A percentile compares a stretch with the other conserved stretches of the same genome.
Conservation (phyloP, 768 basidiomycete species). For the Cystoderma amianthinum region DNA sequence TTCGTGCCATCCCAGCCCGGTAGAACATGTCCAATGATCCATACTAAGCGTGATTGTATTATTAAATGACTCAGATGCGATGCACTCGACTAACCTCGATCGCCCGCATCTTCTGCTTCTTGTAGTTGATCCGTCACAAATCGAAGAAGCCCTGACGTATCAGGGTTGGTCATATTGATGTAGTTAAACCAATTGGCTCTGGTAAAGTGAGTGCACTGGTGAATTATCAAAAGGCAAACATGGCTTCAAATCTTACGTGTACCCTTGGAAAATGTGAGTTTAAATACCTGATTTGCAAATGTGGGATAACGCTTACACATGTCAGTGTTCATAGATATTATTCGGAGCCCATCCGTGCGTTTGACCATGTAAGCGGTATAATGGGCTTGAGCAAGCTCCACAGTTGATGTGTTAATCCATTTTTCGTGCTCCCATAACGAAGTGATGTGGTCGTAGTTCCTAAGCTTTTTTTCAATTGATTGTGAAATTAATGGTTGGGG, state of each 20-base stretch:
- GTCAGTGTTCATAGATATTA: conserved; percentile 75
- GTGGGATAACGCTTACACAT: conserved; percentile 54
- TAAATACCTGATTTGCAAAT: no score
- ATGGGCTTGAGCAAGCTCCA: conserved; percentile 53
- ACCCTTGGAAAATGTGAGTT: background rate
- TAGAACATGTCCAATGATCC: conserved; percentile 49
- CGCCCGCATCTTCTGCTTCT: conserved; percentile 69
- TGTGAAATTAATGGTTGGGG: no score
- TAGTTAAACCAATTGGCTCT: conserved; percentile 73
- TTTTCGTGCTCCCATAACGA: conserved; percentile 62
- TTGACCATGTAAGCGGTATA: conserved; percentile 71
- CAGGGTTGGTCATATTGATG: conserved; percentile 64
- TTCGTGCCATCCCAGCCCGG: conserved; percentile 63
- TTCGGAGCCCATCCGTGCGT: conserved; percentile 55
- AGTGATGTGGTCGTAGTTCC: conserved; percentile 77
- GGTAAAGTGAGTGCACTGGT: no score
- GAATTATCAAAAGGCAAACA: no score
- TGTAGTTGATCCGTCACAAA: conserved; percentile 77
- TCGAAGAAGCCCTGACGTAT: conserved; percentile 69
- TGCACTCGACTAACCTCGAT: conserved; percentile 42
- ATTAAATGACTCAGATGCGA: conserved; percentile 36
- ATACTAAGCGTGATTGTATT: conserved; percentile 35
- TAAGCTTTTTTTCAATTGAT: no score
- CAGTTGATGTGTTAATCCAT: conserved; percentile 58
- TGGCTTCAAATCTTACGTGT: no score